Evolutionary conservation across 2,329 filamentous ascomycete species (phyloP), one percentile per base, ranked within the genome.

Genomic region (Phialophora chinensis): DNA sequence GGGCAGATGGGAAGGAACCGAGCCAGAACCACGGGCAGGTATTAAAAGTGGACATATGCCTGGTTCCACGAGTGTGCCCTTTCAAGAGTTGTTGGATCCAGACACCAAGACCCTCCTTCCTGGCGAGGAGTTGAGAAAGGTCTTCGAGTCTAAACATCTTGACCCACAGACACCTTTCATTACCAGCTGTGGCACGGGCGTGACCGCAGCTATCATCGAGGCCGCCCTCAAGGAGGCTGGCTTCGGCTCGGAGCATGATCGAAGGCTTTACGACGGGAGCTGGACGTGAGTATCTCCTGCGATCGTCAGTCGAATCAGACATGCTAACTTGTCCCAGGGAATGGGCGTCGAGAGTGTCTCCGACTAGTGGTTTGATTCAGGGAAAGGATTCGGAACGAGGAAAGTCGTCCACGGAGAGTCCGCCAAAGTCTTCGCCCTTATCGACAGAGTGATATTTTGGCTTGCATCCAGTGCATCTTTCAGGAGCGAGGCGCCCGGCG

Each of bases 11-110:
- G 87, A 88, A 53, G 95, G 95, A 38, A 88, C 85, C 65, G 91
- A 91, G 63, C 91, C 92, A 0, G 95, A 99, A 80, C 95, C 95
- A 2, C 87, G 95, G 69, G 87, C 91, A 68, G 93, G 92, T 66
- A 81, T 99, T 49, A 89, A 91, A 0, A 96, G 92, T 5, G 95
- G 95, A 20, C 94, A 99, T 79, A 92, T 98, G 78, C 95, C 95
- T 1, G 90, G 92, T 33, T 91, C 93, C 20, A 90, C 91, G 75
- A 96, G 88, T 72, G 82, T 99, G 31, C 91, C 95, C 0, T 90
- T 97, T 72, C 86, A 86, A 62, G 86, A 90, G 12, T 83, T 99
- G 8, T 84, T 99, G 47, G 92, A 98, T 74, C 89, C 91, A 0
- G 83, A 89, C 66, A 94, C 90, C 67, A 97, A 96, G 82, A 85